A percentile compares a stretch with the other conserved stretches of the same genome.
Evolutionary conservation across 1,284 basidiomycete genomes (phyloP).

Genomic region (Moesziomyces aphidis): DNA sequence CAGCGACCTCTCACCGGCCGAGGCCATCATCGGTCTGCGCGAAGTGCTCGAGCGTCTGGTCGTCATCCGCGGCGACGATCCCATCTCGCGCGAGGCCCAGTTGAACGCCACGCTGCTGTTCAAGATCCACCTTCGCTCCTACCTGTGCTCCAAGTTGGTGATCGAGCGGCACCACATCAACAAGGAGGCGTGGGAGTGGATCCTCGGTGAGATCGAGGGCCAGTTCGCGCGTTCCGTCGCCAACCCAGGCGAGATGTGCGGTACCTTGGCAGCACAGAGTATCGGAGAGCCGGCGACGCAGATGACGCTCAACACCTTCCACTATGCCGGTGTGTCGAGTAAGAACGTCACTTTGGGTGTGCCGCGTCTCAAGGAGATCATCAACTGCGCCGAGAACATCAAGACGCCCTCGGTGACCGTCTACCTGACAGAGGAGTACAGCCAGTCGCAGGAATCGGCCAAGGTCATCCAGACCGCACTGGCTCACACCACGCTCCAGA

Average conservation of each 20-base stretch:
- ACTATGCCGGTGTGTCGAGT: constrained; percentile 96
- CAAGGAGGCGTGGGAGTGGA: constrained; percentile 91
- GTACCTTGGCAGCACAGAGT: constrained; percentile 95
- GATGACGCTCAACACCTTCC: constrained; percentile 99
- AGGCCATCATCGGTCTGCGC: constrained; percentile 82
- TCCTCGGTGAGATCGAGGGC: constrained; percentile 89
- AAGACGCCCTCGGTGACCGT: constrained; percentile 96
- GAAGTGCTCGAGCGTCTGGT: constrained; percentile 56
- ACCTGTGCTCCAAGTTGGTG: constrained; percentile 65
- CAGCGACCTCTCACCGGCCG: constrained; percentile 87
- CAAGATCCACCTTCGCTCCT: constrained; percentile 74
- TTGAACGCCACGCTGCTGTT: constrained; percentile 91
- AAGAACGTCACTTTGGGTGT: constrained; percentile 99
- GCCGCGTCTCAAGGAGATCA: constrained; percentile 97
- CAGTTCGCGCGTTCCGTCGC: constrained; percentile 80
- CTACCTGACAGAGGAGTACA: constrained; percentile 72
- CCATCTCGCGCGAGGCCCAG: constrained; percentile 80
- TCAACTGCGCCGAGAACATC: constrained; percentile 98
- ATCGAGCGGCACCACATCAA: constrained; percentile 66
- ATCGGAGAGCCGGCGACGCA: constrained; percentile 99
- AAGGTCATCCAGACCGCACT: constrained; percentile 93
- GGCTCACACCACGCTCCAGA: constrained; percentile 92
- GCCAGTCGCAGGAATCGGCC: constrained; percentile 72
- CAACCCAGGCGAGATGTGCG: constrained; percentile 98
- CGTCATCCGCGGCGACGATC: constrained; percentile 82